Evolutionary conservation across 768 basidiomycete species (phyloP).

Genomic region (Kwoniella sp.): DNA sequence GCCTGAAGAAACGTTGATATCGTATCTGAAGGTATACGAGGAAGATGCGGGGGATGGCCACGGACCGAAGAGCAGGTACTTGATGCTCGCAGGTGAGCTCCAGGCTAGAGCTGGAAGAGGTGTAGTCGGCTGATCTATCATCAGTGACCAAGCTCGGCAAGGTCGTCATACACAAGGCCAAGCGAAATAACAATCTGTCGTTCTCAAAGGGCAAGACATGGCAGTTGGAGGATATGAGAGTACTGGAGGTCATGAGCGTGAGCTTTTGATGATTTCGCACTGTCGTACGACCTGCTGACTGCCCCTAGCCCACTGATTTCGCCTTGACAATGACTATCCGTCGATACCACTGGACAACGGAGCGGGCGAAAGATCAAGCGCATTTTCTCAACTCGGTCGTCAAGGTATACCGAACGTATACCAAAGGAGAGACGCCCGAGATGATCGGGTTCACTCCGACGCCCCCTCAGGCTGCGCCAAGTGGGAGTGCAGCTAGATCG

Average conservation of each 20-base stretch:
- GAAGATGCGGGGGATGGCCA: conserved; percentile 62
- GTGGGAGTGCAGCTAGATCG: too few species aligned
- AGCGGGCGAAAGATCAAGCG: conserved; percentile 66
- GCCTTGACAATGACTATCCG: conserved; percentile 75
- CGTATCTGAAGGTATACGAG: conserved; percentile 91
- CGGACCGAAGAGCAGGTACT: conserved; percentile 76
- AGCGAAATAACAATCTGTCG: conserved; percentile 85
- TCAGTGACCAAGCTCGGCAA: conserved; percentile 45
- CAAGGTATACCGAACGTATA: conserved; percentile 52
- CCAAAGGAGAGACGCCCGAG: conserved; percentile 40
- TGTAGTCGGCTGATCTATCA: not conserved
- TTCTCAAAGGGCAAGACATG: conserved; percentile 98
- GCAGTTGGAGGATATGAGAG: conserved; percentile 75
- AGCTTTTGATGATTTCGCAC: conserved; percentile 12
- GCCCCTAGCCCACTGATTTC: conserved; percentile 53
- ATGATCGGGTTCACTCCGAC: conserved; percentile 37
- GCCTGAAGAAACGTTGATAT: conserved; percentile 73
- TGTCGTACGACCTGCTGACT: not conserved
- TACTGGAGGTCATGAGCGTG: conserved; percentile 70
- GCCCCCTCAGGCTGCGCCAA: conserved; percentile 7
- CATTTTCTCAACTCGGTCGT: conserved; percentile 66
- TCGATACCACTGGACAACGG: conserved; percentile 86
- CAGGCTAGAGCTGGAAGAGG: not conserved
- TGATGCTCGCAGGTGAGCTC: conserved; percentile 77
- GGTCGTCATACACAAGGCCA: conserved; percentile 80